These are phyloP conservation scores for Malania oleifera DNA, from an alignment of 164 flowering plant genomes.

Conservation along the genomic window DNA sequence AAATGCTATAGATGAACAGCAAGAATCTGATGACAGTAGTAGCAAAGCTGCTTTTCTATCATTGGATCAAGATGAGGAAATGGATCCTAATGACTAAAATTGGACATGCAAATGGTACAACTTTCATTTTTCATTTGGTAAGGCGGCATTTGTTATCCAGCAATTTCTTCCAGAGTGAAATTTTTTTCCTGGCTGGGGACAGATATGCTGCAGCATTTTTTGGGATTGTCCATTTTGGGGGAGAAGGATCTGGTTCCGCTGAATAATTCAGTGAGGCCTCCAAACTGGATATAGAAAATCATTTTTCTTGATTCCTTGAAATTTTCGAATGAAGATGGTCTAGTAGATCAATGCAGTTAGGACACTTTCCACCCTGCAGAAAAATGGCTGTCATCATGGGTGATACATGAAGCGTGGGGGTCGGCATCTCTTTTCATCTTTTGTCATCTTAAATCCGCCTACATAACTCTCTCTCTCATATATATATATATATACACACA, in stretches of 20 bases:
- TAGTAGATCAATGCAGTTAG: too few species aligned
- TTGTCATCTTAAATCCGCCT: too few species aligned
- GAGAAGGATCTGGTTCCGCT: slow-evolving; percentile 2
- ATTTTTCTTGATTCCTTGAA: slow-evolving; percentile 7
- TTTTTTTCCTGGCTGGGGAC: background rate
- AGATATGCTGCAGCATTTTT: background rate
- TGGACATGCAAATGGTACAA: slow-evolving; percentile 2
- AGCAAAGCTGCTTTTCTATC: slow-evolving; percentile 10
- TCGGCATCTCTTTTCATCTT: too few species aligned
- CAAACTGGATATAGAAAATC: slow-evolving; percentile 1
- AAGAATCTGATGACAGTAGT: slow-evolving; percentile 12
- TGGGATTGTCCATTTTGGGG: background rate
- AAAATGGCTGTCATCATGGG: too few species aligned
- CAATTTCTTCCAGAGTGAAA: background rate
- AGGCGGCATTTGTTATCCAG: slow-evolving; percentile 7
- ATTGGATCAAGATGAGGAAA: slow-evolving; percentile 70
- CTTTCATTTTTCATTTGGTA: background rate
- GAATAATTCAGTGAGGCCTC: background rate
- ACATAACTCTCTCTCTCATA: too few species aligned
- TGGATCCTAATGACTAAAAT: slow-evolving; percentile 76
- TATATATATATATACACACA: too few species aligned
- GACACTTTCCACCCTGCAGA: too few species aligned
- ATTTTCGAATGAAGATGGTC: slow-evolving; percentile 1
- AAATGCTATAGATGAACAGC: slow-evolving; percentile 31
- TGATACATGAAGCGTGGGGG: too few species aligned